Conservation (phyloP, 306 rosid genomes). For the Fragaria ananassa region DNA sequence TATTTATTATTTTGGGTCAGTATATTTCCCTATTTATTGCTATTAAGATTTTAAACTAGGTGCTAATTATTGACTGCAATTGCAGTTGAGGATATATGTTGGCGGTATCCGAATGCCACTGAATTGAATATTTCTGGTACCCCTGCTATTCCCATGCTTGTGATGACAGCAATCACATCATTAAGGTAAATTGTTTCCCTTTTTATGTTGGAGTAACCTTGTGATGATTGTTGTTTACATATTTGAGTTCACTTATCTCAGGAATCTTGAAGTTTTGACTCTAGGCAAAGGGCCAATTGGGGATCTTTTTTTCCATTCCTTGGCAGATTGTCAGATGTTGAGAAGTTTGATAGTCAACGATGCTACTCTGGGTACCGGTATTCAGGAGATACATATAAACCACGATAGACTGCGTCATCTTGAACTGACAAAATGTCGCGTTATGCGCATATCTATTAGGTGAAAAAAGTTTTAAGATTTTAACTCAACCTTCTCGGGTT, state of each 20-base stretch:
- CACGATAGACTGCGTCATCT: conserved; percentile 82
- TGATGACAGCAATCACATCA: conserved; percentile 70
- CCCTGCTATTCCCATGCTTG: conserved; percentile 58
- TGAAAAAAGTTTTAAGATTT: conserved; percentile 23
- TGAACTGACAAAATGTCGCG: conserved; percentile 85
- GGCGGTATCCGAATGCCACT: conserved; percentile 94
- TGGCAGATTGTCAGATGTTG: conserved; percentile 67
- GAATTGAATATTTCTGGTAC: conserved; percentile 73
- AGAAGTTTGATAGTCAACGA: conserved; percentile 72
- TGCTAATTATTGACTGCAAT: conserved; percentile 30
- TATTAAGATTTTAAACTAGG: not conserved
- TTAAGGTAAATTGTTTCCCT: conserved; percentile 50
- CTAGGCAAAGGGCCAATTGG: conserved; percentile 76
- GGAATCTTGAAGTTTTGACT: conserved; percentile 80
- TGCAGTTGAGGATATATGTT: conserved; percentile 94
- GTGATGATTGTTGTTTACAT: conserved; percentile 24
- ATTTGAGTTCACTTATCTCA: conserved; percentile 26
- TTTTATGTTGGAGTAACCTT: not conserved
- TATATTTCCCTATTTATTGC: not conserved
- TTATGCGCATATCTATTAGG: conserved; percentile 91
- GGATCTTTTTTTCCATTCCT: conserved; percentile 74
- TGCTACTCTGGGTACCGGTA: conserved; percentile 81
- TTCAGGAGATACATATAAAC: conserved; percentile 73
- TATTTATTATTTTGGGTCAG: not conserved
- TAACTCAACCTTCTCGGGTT: conserved; percentile 4